phyloP scores from a whole-genome alignment of 768 basidiomycete species.

The Kwoniella sp. region DNA sequence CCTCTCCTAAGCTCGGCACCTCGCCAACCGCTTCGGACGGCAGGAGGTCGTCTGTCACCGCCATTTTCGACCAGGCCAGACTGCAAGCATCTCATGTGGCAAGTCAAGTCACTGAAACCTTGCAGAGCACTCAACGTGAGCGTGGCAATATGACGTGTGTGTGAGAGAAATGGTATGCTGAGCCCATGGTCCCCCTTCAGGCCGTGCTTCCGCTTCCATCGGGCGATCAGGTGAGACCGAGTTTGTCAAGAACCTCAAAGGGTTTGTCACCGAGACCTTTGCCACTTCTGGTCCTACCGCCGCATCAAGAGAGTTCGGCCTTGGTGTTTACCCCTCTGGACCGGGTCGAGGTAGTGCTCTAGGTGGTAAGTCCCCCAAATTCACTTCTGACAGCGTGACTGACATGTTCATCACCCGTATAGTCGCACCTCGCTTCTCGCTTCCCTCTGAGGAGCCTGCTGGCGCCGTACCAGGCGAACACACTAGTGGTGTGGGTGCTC shows the following conservation, averaged over 20 bases:
- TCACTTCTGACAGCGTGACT: not conserved
- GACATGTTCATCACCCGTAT: not conserved
- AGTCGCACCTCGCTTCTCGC: conserved; percentile 21
- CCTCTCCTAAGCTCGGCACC: not conserved
- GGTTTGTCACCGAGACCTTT: not conserved
- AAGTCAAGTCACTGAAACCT: conserved; percentile 20
- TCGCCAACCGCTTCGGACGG: not conserved
- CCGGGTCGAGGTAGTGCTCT: conserved; percentile 2
- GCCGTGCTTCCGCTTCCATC: conserved; percentile 13
- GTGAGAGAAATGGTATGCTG: not conserved
- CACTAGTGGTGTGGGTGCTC: conserved; percentile 32
- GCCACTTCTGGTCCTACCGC: not conserved
- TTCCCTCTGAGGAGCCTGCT: conserved; percentile 35
- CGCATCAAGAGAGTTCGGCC: not conserved
- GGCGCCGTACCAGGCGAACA: conserved; percentile 36
- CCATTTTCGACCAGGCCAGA: conserved; percentile 25
- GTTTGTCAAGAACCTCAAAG: not conserved
- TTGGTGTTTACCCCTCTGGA: conserved; percentile 4
- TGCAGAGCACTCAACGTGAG: conserved; percentile 18
- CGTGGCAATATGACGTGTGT: no score
- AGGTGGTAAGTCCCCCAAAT: not conserved
- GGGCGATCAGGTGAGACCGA: not conserved
- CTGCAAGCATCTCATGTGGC: conserved; percentile 20
- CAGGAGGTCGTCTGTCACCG: conserved; percentile 6
- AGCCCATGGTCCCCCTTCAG: conserved; percentile 1